phyloP scores from a whole-genome alignment of 257 asterid genomes.

The Nyctanthes arbortristis region DNA sequence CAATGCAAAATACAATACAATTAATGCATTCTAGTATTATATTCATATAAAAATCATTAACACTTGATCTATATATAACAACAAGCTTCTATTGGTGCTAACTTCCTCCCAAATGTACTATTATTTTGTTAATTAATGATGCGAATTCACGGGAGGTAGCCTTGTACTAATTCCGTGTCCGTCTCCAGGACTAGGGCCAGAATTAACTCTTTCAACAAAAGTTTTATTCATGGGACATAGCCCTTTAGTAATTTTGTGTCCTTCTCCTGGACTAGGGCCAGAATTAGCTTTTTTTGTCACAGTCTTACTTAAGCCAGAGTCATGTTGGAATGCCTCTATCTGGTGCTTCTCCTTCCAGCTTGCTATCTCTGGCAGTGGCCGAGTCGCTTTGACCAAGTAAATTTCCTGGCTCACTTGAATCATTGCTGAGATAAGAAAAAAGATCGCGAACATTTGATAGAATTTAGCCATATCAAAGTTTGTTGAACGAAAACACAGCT shows the following conservation, averaged over 20 bases:
- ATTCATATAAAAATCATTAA: too few species aligned
- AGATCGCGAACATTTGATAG: constrained; percentile 7
- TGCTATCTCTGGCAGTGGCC: not conserved
- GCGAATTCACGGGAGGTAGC: too few species aligned
- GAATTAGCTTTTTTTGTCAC: not conserved
- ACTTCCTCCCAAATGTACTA: not conserved
- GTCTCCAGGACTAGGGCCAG: constrained; percentile 55
- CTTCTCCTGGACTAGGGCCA: too few species aligned
- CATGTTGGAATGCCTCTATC: constrained; percentile 27
- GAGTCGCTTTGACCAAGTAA: constrained; percentile 13
- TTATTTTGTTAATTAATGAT: not conserved
- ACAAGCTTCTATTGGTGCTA: too few species aligned
- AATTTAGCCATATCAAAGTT: constrained; percentile 24
- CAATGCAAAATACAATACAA: too few species aligned
- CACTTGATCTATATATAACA: too few species aligned
- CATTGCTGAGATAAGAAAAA: constrained; percentile 15
- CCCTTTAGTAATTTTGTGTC: too few species aligned
- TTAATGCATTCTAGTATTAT: too few species aligned
- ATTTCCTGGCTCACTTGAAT: not conserved
- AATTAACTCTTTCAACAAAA: too few species aligned
- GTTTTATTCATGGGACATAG: too few species aligned
- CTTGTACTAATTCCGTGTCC: constrained; percentile 28
- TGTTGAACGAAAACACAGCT: not conserved
- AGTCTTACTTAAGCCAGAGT: not conserved
- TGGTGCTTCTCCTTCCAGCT: constrained; percentile 16